These are phyloP conservation scores for Diatrype stigma DNA, from an alignment of 2,329 filamentous ascomycete genomes.

Conservation along the genomic window DNA sequence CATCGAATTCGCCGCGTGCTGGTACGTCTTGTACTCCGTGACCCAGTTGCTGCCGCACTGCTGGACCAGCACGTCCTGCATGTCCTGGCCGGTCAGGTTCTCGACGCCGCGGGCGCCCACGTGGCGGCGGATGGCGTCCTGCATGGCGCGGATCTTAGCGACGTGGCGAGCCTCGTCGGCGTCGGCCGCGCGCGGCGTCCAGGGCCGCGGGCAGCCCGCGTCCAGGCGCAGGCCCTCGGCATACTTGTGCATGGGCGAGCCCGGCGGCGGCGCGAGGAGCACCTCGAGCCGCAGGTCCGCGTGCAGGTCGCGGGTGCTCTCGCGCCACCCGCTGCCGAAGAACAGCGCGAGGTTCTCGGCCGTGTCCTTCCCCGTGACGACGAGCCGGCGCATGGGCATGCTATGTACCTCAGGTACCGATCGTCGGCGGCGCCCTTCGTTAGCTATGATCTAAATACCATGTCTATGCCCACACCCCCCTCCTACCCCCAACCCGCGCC, in stretches of 20 bases:
- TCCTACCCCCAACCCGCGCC: no score
- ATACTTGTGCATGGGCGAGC: conserved; percentile 1
- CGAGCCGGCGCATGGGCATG: conserved; percentile 4
- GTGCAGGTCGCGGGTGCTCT: no score
- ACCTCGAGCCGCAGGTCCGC: conserved; percentile 1
- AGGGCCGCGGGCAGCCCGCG: conserved; percentile 3
- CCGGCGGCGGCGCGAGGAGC: conserved; percentile 3
- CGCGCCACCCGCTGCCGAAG: no score
- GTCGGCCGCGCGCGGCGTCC: conserved; percentile 5
- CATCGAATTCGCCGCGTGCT: conserved; percentile 3
- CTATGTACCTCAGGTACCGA: not conserved
- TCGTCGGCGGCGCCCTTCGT: not conserved
- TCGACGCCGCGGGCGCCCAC: conserved; percentile 1
- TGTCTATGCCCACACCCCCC: no score
- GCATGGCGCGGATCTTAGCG: conserved; percentile 1
- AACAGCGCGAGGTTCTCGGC: conserved; percentile 11
- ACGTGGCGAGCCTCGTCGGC: conserved; percentile 1
- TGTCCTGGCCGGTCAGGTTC: conserved; percentile 2
- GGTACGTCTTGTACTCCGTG: not conserved
- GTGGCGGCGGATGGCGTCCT: conserved; percentile 4
- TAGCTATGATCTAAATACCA: not conserved
- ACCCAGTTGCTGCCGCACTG: not conserved
- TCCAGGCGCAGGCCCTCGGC: not conserved
- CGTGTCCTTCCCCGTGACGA: conserved; percentile 8
- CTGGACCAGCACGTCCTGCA: conserved; percentile 2